These are phyloP conservation scores for Kalmusia sp. DNA, from an alignment of 2,329 filamentous ascomycete genomes.

Conservation along the genomic window DNA sequence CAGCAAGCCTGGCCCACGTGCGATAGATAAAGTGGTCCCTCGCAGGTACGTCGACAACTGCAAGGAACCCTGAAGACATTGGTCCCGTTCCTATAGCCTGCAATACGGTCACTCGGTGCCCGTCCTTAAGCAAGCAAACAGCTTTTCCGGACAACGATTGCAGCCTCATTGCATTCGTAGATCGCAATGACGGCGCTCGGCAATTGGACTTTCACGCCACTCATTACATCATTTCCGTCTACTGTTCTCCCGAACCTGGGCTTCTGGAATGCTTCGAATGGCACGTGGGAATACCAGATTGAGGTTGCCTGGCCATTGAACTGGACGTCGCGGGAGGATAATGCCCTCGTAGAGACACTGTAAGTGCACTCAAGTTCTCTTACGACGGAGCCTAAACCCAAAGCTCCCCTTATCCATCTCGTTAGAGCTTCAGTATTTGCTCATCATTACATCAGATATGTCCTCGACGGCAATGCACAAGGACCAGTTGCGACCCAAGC, in stretches of 20 bases:
- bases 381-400: not conserved
- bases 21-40: conserved; percentile 2
- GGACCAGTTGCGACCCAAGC: conserved; percentile 37
- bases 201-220: conserved; percentile 37
- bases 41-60: not conserved
- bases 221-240: conserved; percentile 29
- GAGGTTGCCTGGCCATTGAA: conserved; percentile 42
- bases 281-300: conserved; percentile 44
- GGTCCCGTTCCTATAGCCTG: not conserved
- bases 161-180: not conserved
- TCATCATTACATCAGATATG: conserved; percentile 26
- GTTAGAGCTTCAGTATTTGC: conserved; percentile 1
- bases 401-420: not conserved
- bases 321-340: conserved; percentile 34
- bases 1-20: not conserved
- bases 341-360: conserved; percentile 38
- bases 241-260: conserved; percentile 36
- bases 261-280: conserved; percentile 40
- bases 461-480: conserved; percentile 42
- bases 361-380: conserved; percentile 17
- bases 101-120: not conserved
- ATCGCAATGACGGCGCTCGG: conserved; percentile 21
- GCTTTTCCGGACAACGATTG: not conserved
- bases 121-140: not conserved
- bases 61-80: not conserved